Evolutionary conservation across 208 protist genomes (phyloP).

Genomic region (Herpetomonas samuelpessoai): DNA sequence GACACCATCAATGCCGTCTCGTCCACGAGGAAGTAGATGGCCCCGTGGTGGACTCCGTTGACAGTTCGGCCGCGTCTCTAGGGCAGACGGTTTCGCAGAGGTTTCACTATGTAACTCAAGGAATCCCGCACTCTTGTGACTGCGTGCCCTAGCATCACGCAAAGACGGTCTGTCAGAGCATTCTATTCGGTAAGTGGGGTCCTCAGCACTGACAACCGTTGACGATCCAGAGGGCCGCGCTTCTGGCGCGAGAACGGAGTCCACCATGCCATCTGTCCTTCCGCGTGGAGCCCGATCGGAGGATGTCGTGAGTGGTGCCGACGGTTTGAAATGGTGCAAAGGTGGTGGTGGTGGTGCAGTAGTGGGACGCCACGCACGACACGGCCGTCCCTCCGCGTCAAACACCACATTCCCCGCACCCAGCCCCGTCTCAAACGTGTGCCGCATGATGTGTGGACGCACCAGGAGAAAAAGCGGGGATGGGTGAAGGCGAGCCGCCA

Average conservation of each 20-base stretch:
- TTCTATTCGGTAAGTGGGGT: no score
- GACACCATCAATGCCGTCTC: constrained; percentile 45
- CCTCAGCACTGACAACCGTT: no score
- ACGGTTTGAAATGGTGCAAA: constrained; percentile 10
- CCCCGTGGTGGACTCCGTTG: constrained; percentile 9
- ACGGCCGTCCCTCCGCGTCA: constrained; percentile 6
- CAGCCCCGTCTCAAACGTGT: no score
- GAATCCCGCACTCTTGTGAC: no score
- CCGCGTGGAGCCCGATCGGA: not conserved
- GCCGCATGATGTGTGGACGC: no score
- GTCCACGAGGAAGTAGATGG: constrained; percentile 37
- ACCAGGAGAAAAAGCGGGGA: no score
- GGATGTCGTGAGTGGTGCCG: not conserved
- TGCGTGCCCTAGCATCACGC: no score
- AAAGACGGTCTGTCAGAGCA: no score
- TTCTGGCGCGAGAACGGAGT: not conserved
- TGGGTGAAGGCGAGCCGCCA: no score
- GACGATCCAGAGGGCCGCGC: not conserved
- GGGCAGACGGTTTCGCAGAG: no score
- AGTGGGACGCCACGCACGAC: constrained; percentile 16
- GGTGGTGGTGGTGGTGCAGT: constrained; percentile 13
- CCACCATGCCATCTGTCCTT: not conserved
- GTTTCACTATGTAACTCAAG: no score
- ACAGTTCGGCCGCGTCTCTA: no score
- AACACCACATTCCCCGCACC: constrained; percentile 10